These are phyloP conservation scores for Chiua sp. DNA, from an alignment of 1,284 basidiomycete genomes.

Conservation along the genomic window DNA sequence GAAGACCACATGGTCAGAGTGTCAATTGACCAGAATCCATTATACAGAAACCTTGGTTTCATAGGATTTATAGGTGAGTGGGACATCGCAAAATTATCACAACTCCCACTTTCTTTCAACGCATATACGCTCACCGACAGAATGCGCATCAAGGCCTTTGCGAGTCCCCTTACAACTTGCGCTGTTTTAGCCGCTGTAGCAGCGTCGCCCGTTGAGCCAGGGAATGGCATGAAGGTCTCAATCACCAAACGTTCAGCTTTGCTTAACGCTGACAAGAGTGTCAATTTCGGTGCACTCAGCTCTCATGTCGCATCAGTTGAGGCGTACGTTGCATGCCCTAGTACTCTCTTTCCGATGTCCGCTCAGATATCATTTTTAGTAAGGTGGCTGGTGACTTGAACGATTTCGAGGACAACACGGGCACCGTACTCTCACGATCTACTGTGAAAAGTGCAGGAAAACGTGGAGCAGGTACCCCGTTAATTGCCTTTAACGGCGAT, in stretches of 20 bases:
- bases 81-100: too few relatives aligned
- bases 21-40: too few relatives aligned
- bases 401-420: constrained; percentile 13
- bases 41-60: too few relatives aligned
- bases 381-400: constrained; percentile 10
- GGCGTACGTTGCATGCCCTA: constrained; percentile 8
- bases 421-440: constrained; percentile 7
- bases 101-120: too few relatives aligned
- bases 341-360: too few relatives aligned
- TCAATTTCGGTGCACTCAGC: constrained; percentile 12
- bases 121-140: too few relatives aligned
- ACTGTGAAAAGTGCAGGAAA: not conserved
- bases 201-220: not conserved
- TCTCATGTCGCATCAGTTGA: constrained; percentile 14
- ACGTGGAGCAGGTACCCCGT: constrained; percentile 5
- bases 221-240: constrained; percentile 5
- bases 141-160: constrained; percentile 12
- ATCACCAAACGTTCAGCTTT: constrained; percentile 22
- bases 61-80: too few relatives aligned
- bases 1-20: too few relatives aligned
- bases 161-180: constrained; percentile 4
- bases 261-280: constrained; percentile 11
- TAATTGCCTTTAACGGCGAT: constrained; percentile 24
- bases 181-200: not conserved
- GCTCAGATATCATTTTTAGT: not conserved